Evolutionary conservation across 2,329 filamentous ascomycete genomes (phyloP).

Genomic region (Teratosphaeria gauchensis): DNA sequence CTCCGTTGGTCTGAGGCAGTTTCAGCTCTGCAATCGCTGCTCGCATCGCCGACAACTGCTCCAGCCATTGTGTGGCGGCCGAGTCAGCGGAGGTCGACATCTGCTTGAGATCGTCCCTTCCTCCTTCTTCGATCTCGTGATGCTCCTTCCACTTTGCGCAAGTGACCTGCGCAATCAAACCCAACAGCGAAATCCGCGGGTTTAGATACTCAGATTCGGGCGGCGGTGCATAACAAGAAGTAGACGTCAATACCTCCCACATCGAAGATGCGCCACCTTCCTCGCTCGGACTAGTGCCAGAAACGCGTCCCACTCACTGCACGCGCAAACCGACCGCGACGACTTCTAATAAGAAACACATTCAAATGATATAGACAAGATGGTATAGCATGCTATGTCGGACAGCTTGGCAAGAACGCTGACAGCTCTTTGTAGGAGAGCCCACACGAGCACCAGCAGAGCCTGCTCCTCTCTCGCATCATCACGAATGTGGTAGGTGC

Average conservation of each 20-base stretch:
- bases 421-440: slow-evolving; percentile 54
- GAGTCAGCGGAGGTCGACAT: slow-evolving; percentile 29
- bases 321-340: not conserved
- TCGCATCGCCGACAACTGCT: slow-evolving; percentile 77
- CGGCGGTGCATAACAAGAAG: too few relatives aligned
- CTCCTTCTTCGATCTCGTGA: not conserved
- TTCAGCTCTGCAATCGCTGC: slow-evolving; percentile 68
- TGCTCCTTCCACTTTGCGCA: too few relatives aligned
- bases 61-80: slow-evolving; percentile 63
- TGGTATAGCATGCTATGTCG: not conserved
- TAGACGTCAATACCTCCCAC: not conserved
- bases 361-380: not conserved
- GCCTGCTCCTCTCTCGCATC: slow-evolving; percentile 82
- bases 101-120: not conserved
- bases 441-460: slow-evolving; percentile 96
- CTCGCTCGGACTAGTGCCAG: not conserved
- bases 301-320: too few relatives aligned
- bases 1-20: slow-evolving; percentile 39
- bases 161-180: too few relatives aligned
- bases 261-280: not conserved
- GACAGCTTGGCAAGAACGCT: not conserved
- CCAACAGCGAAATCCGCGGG: too few relatives aligned
- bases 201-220: too few relatives aligned
- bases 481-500: slow-evolving; percentile 85
- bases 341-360: too few relatives aligned